Evolutionary conservation across 352 stramenopile species (phyloP).

Genomic region (Globisporangium viniferum): DNA sequence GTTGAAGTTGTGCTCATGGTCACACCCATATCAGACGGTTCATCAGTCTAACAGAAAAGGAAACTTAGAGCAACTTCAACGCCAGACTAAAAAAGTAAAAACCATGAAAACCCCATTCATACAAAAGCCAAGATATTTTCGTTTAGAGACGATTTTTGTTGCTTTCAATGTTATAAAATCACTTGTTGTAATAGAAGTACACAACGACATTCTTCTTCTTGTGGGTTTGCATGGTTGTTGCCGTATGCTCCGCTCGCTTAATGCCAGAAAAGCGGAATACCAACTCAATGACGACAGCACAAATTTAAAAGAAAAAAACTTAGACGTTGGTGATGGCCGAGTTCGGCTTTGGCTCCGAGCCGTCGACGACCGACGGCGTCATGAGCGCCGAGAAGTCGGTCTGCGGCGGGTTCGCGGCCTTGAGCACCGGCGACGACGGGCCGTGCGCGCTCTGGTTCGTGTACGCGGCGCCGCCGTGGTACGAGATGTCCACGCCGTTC

Average conservation of each 20-base stretch:
- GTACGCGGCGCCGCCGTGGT: constrained; percentile 72
- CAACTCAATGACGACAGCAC: neutral
- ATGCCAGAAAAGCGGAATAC: neutral
- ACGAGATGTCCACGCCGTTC: constrained; percentile 73
- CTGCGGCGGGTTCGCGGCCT: constrained; percentile 30
- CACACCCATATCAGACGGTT: neutral
- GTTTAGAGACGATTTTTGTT: neutral
- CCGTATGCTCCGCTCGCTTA: too few species aligned
- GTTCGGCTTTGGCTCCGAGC: constrained; percentile 9
- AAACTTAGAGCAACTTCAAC: neutral
- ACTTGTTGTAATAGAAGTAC: neutral
- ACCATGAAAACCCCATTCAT: too few species aligned
- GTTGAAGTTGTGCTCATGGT: neutral
- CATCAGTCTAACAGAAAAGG: neutral
- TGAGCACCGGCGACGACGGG: constrained; percentile 26
- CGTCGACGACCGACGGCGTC: constrained; percentile 21
- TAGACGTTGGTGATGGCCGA: constrained; percentile 18
- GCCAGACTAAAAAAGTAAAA: neutral
- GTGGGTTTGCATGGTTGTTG: neutral
- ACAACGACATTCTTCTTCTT: neutral
- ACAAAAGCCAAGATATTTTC: neutral
- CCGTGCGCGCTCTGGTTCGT: constrained; percentile 40
- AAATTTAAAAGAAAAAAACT: neutral
- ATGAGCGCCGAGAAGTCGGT: constrained; percentile 31
- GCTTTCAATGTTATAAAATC: neutral